These are phyloP conservation scores for Ceratocystiopsis brevicomis DNA, from an alignment of 2,329 filamentous ascomycete genomes.

Conservation along the genomic window DNA sequence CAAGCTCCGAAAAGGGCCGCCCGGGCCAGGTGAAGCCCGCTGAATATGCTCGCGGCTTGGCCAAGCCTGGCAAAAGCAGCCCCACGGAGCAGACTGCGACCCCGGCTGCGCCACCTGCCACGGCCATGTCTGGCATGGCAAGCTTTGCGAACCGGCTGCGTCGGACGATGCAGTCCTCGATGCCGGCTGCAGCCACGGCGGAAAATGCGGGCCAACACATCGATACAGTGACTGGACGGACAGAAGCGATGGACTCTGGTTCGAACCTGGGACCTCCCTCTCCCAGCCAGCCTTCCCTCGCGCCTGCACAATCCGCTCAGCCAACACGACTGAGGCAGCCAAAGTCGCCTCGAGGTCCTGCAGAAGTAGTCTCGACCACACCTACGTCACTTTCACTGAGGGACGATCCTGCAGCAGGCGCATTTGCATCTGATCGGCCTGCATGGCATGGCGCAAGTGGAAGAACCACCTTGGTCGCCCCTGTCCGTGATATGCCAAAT, in stretches of 20 bases:
- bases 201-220: no score
- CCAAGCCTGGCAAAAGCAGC: conserved; percentile 3
- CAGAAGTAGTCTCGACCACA: no score
- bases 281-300: no score
- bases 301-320: no score
- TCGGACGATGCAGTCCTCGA: conserved; percentile 17
- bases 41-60: conserved; percentile 23
- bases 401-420: conserved; percentile 17
- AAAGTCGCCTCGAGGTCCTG: background rate
- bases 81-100: background rate
- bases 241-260: no score
- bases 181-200: no score
- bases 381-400: no score
- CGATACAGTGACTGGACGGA: no score
- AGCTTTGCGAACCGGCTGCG: conserved; percentile 28
- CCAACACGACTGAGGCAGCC: background rate
- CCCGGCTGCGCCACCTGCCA: no score
- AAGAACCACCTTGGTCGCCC: conserved; percentile 41
- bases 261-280: no score
- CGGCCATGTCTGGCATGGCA: conserved; percentile 13
- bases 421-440: conserved; percentile 25
- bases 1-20: conserved; percentile 33
- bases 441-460: conserved; percentile 60
- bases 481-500: conserved; percentile 40
- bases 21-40: conserved; percentile 37